Percentiles rank a stretch among this genome's conserved stretches.
These are phyloP conservation scores for Hypericum perforatum DNA, from an alignment of 345 rosid species.

Conservation along the genomic window DNA sequence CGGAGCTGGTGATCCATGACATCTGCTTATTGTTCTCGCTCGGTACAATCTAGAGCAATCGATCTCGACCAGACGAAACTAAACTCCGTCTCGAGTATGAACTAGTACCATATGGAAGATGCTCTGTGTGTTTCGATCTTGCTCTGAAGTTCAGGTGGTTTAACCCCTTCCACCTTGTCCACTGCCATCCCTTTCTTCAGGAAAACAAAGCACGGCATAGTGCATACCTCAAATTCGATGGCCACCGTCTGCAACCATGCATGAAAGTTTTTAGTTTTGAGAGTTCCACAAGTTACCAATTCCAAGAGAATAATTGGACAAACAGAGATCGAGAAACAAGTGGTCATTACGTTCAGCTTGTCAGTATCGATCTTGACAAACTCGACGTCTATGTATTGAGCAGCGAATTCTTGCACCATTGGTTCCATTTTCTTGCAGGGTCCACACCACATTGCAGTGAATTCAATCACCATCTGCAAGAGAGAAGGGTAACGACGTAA, in stretches of 20 bases:
- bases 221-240: constrained; percentile 22
- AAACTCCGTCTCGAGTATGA: neutral
- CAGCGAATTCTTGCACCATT: constrained; percentile 37
- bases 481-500: constrained; percentile 2
- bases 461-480: constrained; percentile 55
- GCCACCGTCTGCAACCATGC: constrained; percentile 38
- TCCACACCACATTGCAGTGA: constrained; percentile 76
- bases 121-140: constrained; percentile 42
- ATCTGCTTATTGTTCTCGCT: too few species aligned
- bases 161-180: constrained; percentile 49
- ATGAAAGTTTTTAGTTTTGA: too few species aligned
- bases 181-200: constrained; percentile 55
- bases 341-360: constrained; percentile 28
- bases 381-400: constrained; percentile 40
- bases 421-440: constrained; percentile 63
- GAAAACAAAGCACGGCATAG: constrained; percentile 50
- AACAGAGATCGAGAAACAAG: neutral
- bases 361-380: constrained; percentile 76
- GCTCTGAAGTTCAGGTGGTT: constrained; percentile 38
- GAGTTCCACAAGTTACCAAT: too few species aligned
- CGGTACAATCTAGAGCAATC: constrained; percentile 7
- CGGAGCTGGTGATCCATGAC: too few species aligned
- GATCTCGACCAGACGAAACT: constrained; percentile 8
- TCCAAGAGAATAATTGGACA: neutral
- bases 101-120: neutral